Evolutionary conservation across 2,329 filamentous ascomycete species (phyloP), one percentile per base, ranked within the genome.

Genomic region (Colletotrichum sansevieriae): DNA sequence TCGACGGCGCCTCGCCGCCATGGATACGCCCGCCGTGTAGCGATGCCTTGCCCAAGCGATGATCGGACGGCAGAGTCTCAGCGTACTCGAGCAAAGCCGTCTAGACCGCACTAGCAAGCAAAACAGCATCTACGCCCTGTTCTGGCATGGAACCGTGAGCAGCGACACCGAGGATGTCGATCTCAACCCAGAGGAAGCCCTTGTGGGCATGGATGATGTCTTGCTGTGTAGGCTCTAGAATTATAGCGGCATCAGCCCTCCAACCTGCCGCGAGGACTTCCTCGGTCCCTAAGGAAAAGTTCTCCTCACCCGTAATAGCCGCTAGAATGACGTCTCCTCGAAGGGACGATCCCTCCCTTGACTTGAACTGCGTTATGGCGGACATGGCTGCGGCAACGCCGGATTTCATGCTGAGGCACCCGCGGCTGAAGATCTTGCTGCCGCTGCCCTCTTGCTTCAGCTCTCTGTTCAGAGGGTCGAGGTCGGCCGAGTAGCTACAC

Each of bases 1-100:
- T 86, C 0, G 85, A 85, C 0, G 78, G 76, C 58, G 87, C 86
- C 62, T 87, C 83, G 0, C 85, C 84, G 1, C 85, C 85, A 12
- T 77, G 78, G 49, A 87, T 83, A 6, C 84, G 68, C 0, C 82
- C 82, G 4, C 82, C 83, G 54, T 87, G 85, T 3, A 86, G 74
- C 3, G 78, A 82, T 5, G 78, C 80, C 9, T 74, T 77, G 0
- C 81, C 84, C 2, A 82, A 69, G 0, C 72, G 71, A 0, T 72
- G 65, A 18, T 83, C 77, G 4, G 77, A 73, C 0, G 77, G 74
- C 2, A 87, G 72, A 5, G 70, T 59, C n/a, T 76, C 68, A 1
- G 78, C 78, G 63, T 85, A 82, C 22, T 77, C 72, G 56, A 85
- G 81, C 10, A 87, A 73, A 49, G 80, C 81, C 0, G 79, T 78